Conservation (phyloP, 768 basidiomycete genomes). For the Tubosaeta sp. region DNA sequence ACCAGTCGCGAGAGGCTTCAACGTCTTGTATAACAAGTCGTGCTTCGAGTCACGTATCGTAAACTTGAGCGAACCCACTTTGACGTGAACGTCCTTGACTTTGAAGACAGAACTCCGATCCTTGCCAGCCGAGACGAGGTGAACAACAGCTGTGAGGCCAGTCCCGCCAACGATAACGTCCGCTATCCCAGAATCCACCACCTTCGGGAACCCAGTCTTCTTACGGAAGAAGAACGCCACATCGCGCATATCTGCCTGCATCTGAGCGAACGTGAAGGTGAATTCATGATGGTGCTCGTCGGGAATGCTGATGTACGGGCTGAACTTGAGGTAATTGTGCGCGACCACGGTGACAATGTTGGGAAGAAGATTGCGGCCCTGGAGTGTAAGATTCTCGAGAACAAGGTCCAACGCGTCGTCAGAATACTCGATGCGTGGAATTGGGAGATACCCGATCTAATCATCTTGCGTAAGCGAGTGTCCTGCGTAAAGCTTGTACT, state of each 20-base stretch:
- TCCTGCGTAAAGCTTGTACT: conserved; percentile 10
- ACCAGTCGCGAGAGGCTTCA: conserved; percentile 73
- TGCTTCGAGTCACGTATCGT: conserved; percentile 90
- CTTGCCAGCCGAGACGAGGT: conserved; percentile 55
- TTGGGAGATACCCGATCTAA: conserved; percentile 76
- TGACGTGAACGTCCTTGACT: conserved; percentile 67
- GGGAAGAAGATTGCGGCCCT: conserved; percentile 87
- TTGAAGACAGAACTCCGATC: conserved; percentile 70
- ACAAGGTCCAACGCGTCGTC: conserved; percentile 84
- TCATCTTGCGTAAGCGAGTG: not conserved
- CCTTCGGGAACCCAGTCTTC: conserved; percentile 78
- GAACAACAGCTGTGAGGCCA: conserved; percentile 67
- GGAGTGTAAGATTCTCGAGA: conserved; percentile 87
- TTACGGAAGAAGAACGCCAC: conserved; percentile 88
- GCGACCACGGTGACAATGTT: conserved; percentile 70
- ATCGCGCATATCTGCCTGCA: conserved; percentile 92
- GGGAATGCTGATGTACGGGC: conserved; percentile 55
- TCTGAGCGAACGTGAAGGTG: conserved; percentile 71
- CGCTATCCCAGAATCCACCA: conserved; percentile 78
- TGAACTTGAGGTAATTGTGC: conserved; percentile 80
- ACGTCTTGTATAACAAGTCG: conserved; percentile 80
- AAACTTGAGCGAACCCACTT: conserved; percentile 86
- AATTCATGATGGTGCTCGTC: conserved; percentile 72
- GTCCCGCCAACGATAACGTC: conserved; percentile 83
- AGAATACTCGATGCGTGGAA: conserved; percentile 92